A percentile compares a stretch with the other conserved stretches of the same genome.
Conservation (phyloP, 2,329 filamentous ascomycete genomes). For the Fusarium pininemorale region DNA sequence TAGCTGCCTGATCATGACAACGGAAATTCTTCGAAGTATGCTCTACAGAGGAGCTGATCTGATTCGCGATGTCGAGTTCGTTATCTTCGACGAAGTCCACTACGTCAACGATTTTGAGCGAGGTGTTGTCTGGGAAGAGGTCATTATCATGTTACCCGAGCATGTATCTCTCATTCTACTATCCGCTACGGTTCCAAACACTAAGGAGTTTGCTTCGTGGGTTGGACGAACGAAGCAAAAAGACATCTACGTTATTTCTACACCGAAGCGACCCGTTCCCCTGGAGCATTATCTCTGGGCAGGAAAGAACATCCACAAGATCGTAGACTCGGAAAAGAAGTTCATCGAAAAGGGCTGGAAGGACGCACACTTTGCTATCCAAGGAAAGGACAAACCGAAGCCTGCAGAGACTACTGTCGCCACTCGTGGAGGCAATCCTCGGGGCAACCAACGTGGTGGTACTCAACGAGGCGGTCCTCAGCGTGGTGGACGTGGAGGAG, state of each 20-base stretch:
- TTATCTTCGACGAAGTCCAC: conserved; percentile 99
- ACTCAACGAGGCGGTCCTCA: conserved; percentile 53
- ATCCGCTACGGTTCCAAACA: conserved; percentile 97
- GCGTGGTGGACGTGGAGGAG: conserved; percentile 60
- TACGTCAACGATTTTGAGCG: conserved; percentile 97
- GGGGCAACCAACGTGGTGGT: conserved; percentile 48
- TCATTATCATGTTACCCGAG: conserved; percentile 99
- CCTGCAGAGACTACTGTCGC: conserved; percentile 47
- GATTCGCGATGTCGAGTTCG: conserved; percentile 96
- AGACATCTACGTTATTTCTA: conserved; percentile 98
- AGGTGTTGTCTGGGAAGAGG: conserved; percentile 98
- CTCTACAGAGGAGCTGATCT: conserved; percentile 95
- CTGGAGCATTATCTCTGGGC: conserved; percentile 98
- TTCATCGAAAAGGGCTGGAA: conserved; percentile 97
- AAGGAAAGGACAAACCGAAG: conserved; percentile 82
- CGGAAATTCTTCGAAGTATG: conserved; percentile 97
- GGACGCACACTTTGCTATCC: conserved; percentile 83
- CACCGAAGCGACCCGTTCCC: conserved; percentile 91
- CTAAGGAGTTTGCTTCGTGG: conserved; percentile 97
- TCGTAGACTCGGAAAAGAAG: conserved; percentile 90
- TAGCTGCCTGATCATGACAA: conserved; percentile 99
- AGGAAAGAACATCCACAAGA: conserved; percentile 90
- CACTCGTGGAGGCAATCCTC: conserved; percentile 50
- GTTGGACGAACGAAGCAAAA: conserved; percentile 98
- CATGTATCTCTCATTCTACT: conserved; percentile 95